Evolutionary conservation across 2,329 filamentous ascomycete genomes (phyloP).

Genomic region (Xylaria hypoxylon): DNA sequence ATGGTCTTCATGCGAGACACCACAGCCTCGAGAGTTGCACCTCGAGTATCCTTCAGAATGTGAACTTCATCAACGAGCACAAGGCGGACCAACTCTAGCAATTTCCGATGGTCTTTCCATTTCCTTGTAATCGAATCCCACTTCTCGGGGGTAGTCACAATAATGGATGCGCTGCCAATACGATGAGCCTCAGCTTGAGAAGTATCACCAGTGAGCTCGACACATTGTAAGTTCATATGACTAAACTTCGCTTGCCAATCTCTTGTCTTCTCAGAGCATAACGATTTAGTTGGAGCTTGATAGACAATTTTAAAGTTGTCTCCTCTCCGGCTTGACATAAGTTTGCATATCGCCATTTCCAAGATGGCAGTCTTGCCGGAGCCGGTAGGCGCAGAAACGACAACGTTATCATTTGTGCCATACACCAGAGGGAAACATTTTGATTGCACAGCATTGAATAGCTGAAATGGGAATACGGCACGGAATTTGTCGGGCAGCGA

Average conservation of each 20-base stretch:
- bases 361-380: conserved; percentile 87
- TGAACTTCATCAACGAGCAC: conserved; percentile 92
- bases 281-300: conserved; percentile 84
- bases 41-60: conserved; percentile 82
- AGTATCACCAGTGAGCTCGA: conserved; percentile 86
- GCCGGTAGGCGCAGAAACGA: conserved; percentile 84
- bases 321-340: conserved; percentile 67
- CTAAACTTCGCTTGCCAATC: conserved; percentile 84
- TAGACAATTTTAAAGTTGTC: conserved; percentile 84
- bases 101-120: conserved; percentile 82
- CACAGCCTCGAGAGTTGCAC: conserved; percentile 83
- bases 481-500: conserved; percentile 77
- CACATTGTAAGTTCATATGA: conserved; percentile 73
- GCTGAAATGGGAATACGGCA: conserved; percentile 75
- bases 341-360: conserved; percentile 82
- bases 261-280: conserved; percentile 79
- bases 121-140: conserved; percentile 91
- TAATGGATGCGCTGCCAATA: conserved; percentile 81
- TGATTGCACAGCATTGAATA: conserved; percentile 87
- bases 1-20: conserved; percentile 90
- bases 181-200: conserved; percentile 72
- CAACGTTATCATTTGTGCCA: conserved; percentile 77
- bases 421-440: conserved; percentile 79
- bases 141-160: conserved; percentile 89
- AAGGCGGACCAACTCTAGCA: conserved; percentile 80